These are phyloP conservation scores for Cutaneotrichosporon sp. DNA, from an alignment of 1,284 basidiomycete genomes.

Conservation along the genomic window DNA sequence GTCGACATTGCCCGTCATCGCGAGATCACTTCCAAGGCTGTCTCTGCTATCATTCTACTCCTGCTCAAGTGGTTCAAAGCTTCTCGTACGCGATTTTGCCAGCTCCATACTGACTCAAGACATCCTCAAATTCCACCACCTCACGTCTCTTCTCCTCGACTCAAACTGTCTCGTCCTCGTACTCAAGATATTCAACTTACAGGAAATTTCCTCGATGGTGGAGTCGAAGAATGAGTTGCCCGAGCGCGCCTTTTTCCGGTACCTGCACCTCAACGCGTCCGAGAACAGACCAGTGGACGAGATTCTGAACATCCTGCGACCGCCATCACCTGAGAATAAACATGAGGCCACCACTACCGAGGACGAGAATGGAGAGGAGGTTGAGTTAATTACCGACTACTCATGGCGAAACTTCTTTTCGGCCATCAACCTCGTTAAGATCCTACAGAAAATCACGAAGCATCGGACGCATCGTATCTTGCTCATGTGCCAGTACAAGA, in stretches of 20 bases:
- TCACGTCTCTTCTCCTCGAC: conserved; percentile 89
- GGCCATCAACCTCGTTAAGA: conserved; percentile 95
- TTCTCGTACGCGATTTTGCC: conserved; percentile 61
- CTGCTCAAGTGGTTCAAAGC: conserved; percentile 98
- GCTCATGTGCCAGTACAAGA: conserved; percentile 97
- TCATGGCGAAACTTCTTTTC: conserved; percentile 99
- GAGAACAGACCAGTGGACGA: not conserved
- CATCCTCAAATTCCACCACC: conserved; percentile 96
- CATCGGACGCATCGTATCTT: conserved; percentile 89
- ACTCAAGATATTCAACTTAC: conserved; percentile 95
- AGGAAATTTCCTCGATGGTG: conserved; percentile 79
- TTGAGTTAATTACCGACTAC: conserved; percentile 87
- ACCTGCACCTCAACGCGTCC: conserved; percentile 60
- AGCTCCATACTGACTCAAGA: conserved; percentile 60
- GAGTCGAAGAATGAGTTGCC: conserved; percentile 72
- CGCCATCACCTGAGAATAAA: not conserved
- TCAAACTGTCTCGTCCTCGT: conserved; percentile 92
- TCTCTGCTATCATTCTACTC: conserved; percentile 87
- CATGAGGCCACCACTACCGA: conserved; percentile 14
- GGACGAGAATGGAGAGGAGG: conserved; percentile 59
- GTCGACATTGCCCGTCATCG: conserved; percentile 91
- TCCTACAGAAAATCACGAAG: conserved; percentile 97
- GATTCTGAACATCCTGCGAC: not conserved
- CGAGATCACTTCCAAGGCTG: conserved; percentile 95
- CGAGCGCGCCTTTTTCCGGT: conserved; percentile 79